A percentile compares a stretch with the other conserved stretches of the same genome.
phyloP scores from a whole-genome alignment of 345 rosid species.

The Turnera subulata region DNA sequence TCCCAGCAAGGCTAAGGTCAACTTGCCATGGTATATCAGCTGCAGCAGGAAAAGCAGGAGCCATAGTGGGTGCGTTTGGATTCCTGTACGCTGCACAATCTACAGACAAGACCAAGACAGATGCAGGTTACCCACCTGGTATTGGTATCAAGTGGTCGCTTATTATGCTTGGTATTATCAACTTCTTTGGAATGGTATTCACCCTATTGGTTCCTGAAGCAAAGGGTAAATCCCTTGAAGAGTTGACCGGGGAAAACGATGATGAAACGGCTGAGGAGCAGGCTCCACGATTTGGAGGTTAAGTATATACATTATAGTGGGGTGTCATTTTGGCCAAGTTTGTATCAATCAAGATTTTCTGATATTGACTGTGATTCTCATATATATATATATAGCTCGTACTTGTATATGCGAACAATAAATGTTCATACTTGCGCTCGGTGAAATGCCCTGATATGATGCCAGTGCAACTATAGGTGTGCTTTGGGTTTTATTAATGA shows the following conservation, averaged over 20 bases:
- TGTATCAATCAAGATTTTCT: too few relatives aligned
- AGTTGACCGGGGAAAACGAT: slow-evolving; percentile 20
- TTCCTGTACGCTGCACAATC: slow-evolving; percentile 20
- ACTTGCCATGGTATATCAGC: slow-evolving; percentile 34
- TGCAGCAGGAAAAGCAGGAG: slow-evolving; percentile 29
- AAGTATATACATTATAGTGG: too few relatives aligned
- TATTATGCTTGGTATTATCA: slow-evolving; percentile 15
- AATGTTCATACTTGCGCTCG: too few relatives aligned
- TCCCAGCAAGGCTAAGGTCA: slow-evolving; percentile 24
- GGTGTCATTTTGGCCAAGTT: too few relatives aligned
- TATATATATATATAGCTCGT: too few relatives aligned
- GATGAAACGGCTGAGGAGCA: slow-evolving; percentile 4
- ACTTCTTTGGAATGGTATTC: slow-evolving; percentile 21
- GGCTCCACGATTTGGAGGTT: background rate
- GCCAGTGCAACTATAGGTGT: too few relatives aligned
- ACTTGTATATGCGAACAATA: too few relatives aligned
- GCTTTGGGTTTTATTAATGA: too few relatives aligned
- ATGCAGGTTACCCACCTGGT: slow-evolving; percentile 23
- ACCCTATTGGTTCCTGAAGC: slow-evolving; percentile 26
- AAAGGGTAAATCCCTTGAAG: slow-evolving; percentile 27
- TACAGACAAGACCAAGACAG: slow-evolving; percentile 8
- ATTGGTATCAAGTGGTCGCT: slow-evolving; percentile 22
- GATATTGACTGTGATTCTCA: too few relatives aligned
- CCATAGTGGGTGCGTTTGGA: slow-evolving; percentile 25
- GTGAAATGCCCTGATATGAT: too few relatives aligned